Percentiles rank a stretch among this genome's conserved stretches.
Conservation (phyloP, 495 filamentous ascomycete genomes). For the Parathielavia appendiculata region DNA sequence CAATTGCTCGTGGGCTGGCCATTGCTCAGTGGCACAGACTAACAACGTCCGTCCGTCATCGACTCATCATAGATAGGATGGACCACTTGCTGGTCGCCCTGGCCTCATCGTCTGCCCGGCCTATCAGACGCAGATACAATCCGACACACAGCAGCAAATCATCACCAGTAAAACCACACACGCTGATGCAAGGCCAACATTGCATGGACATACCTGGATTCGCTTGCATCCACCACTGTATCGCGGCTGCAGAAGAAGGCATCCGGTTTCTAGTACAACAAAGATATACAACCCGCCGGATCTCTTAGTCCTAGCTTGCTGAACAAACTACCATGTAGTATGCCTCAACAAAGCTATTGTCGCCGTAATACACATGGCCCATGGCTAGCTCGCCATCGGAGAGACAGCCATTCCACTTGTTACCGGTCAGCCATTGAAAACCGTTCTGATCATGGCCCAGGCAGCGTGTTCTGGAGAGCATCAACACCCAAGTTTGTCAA, state of each 20-base stretch:
- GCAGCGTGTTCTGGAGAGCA: too few relatives aligned
- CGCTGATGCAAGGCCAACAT: constrained; percentile 6
- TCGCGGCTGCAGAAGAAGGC: constrained; percentile 6
- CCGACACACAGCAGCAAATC: constrained; percentile 3
- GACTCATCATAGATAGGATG: neutral
- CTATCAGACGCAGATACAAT: neutral
- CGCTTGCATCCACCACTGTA: neutral
- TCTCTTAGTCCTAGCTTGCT: neutral
- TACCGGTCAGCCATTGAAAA: neutral
- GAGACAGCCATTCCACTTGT: too few relatives aligned
- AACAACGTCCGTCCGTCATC: neutral
- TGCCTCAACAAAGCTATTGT: neutral
- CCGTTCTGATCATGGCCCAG: neutral
- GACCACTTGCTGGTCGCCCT: too few relatives aligned
- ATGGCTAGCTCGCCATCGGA: neutral
- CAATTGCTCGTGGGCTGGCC: too few relatives aligned
- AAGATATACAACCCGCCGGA: neutral
- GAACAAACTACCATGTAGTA: neutral
- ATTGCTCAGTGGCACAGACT: too few relatives aligned
- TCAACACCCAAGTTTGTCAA: too few relatives aligned
- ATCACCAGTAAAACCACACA: neutral
- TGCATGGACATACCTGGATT: neutral
- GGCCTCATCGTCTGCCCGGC: neutral
- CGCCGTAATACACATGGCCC: neutral
- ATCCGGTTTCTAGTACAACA: neutral